Evolutionary conservation across 305 asterid species (phyloP), one percentile per base, ranked within the genome.

Genomic region (Solanum hybrid): DNA sequence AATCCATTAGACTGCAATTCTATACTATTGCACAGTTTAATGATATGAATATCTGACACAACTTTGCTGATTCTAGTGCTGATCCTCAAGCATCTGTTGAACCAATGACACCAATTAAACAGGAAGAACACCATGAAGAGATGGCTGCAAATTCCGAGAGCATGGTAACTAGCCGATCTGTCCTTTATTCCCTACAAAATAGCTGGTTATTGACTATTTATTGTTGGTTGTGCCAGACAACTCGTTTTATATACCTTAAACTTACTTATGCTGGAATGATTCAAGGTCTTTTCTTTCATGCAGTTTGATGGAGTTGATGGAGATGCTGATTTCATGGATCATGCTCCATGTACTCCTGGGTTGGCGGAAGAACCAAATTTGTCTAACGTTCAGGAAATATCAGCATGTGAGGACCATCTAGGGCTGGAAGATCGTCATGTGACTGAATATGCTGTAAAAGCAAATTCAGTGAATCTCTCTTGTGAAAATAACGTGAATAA

Each of bases 291-390:
- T 86, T 41, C 90, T 38, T 90, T 90, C 83, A 80, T 70, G 91
- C 95, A 95, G 97, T 93, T 94, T 84, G 96, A 88, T 70, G 94
- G 82, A 88, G 94, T 68, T 93, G 93, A 91, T 91, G 97, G 90
- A 77, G 91, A 92, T 87, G 93, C 89, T 75, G 95, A 95, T 90
- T 89, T 92, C 70, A 92, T 96, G 97, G 99, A 97, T 88, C 98
- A 97, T 87, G 99, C 99, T 91, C 99, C 99, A 79, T 90, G 95
- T 91, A 98, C 99, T 91, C 99, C 99, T 90, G 97, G 99, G 86
- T 92, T 98, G 92, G 94, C 76, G 80, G 99, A 98, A 90, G 98
- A 94, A 91, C 96, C 99, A 45, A 96, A 96, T 87, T 86, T 98
- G 90, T 95, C 98, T 87, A 97, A 94, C 91, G 91, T 92, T 90